Base-by-base conservation (phyloP, 2,329 filamentous ascomycete species). In the Pseudogymnoascus sp. region DNA sequence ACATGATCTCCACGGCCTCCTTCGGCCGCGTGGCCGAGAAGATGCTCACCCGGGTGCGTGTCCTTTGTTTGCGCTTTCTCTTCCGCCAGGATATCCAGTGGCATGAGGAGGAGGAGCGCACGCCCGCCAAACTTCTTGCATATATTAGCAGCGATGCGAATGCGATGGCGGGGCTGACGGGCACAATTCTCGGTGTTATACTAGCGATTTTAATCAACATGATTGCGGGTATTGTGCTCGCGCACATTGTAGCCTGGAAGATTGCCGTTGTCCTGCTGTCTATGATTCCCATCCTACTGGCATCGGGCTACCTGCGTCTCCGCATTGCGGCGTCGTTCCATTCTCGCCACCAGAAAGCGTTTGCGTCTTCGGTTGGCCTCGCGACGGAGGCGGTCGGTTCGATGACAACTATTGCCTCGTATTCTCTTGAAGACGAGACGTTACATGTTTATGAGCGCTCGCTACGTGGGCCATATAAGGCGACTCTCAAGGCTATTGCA, bases 191-290 rank as follows among this genome's bases (percentile, higher is more conserved):
- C 63, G 87, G 88, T 5, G 89, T 86, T 0, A 75, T 89, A 18
- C 84, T 90, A 64, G 86, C 87, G 0, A 87, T 89, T 21, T 68
- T 82, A 2, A 81, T 91, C 66, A 90, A 89, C 72, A 83, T 91
- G 29, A 67, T 90, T 14, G 84, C 82, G 0, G 87, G 86, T 1
- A 85, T 91, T 63, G 83, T 88, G 31, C 71, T 91, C 8, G 85
- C 87, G 0, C 86, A 89, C 66, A 83, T 90, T 51, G 79, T 92
- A 57, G 86, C 86, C 2, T 92, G 89, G 89, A 88, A 85, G 70
- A 90, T 92, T 66, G 88, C 88, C 0, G 75, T 92, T 12, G 88
- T 92, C 3, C 87, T 87, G 63, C 78, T 92, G 5, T 81, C 87
- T 0, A 79, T 84, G 7, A 84, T 91, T 0, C 89, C 89, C 0